Percentiles rank a stretch among this genome's conserved stretches.
phyloP scores from a whole-genome alignment of 1,284 basidiomycete species.

The Puccinia horiana region DNA sequence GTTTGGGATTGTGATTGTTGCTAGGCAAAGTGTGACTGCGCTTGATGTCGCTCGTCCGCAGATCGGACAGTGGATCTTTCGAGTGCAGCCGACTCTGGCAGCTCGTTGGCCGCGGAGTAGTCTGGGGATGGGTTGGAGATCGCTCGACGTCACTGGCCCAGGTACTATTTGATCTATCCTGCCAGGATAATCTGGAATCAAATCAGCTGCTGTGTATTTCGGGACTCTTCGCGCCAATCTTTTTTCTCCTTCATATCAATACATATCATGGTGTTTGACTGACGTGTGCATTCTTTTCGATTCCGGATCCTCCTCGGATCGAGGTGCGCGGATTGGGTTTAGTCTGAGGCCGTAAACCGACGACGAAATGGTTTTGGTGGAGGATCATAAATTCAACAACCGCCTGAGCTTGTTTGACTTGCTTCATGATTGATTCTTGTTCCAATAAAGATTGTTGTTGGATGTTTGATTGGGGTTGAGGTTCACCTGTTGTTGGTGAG shows the following conservation, averaged over 20 bases:
- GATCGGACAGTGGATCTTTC: slow-evolving; percentile 2
- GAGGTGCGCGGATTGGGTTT: slow-evolving; percentile 10
- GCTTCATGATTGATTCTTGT: slow-evolving; percentile 41
- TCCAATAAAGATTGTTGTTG: slow-evolving; percentile 42
- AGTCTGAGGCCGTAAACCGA: slow-evolving; percentile 33
- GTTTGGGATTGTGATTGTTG: neutral
- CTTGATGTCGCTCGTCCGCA: neutral
- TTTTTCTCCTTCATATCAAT: neutral
- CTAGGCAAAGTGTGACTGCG: slow-evolving; percentile 11
- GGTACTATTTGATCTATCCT: slow-evolving; percentile 23
- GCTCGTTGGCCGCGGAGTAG: slow-evolving; percentile 22
- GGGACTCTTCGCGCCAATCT: neutral
- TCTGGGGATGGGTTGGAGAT: neutral
- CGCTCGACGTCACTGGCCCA: slow-evolving; percentile 26
- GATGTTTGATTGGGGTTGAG: slow-evolving; percentile 1
- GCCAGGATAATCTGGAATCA: slow-evolving; percentile 12
- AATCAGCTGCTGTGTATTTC: slow-evolving; percentile 1
- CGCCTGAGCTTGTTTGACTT: slow-evolving; percentile 43
- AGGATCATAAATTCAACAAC: slow-evolving; percentile 46
- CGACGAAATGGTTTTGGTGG: slow-evolving; percentile 46
- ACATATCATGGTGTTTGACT: neutral
- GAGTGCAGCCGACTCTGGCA: neutral
- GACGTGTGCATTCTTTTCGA: neutral
- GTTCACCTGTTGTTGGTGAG: neutral
- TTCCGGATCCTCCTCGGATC: neutral